A percentile compares a stretch with the other conserved stretches of the same genome.
Evolutionary conservation across 2,329 filamentous ascomycete species (phyloP).

Genomic region (Aspergillus sp.): DNA sequence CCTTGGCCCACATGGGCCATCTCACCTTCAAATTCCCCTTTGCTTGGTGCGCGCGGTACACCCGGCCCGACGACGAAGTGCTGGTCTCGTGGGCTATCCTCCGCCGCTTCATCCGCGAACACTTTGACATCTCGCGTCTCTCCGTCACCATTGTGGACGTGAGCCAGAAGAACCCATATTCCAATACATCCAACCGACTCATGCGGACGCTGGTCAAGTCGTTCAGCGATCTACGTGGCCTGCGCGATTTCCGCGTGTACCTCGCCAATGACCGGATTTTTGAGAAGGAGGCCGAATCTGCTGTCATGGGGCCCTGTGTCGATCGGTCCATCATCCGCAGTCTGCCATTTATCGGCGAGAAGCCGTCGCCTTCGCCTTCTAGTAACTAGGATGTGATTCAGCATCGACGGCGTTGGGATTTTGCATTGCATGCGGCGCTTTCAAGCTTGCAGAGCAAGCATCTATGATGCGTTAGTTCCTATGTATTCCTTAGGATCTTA

Average conservation of each 20-base stretch:
- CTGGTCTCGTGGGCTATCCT: slow-evolving; percentile 21
- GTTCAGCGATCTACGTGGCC: slow-evolving; percentile 15
- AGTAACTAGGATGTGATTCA: too few relatives aligned
- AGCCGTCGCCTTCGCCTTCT: background rate
- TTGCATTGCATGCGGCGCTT: too few relatives aligned
- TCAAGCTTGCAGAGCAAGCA: too few relatives aligned
- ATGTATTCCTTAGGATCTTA: too few relatives aligned
- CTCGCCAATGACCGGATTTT: slow-evolving; percentile 17
- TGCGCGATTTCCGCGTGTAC: slow-evolving; percentile 20
- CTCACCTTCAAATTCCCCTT: slow-evolving; percentile 21
- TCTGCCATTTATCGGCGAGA: background rate
- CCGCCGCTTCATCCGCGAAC: slow-evolving; percentile 27
- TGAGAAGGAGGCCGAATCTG: slow-evolving; percentile 16
- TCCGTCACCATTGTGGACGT: slow-evolving; percentile 20
- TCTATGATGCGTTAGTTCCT: too few relatives aligned
- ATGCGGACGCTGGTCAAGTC: slow-evolving; percentile 17
- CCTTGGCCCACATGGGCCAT: slow-evolving; percentile 18
- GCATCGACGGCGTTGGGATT: too few relatives aligned
- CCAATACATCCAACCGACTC: slow-evolving; percentile 4
- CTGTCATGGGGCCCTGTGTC: slow-evolving; percentile 11
- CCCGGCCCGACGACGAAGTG: slow-evolving; percentile 4
- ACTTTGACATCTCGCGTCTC: slow-evolving; percentile 20
- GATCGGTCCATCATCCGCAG: background rate
- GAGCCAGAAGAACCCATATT: slow-evolving; percentile 5
- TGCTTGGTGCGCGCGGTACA: slow-evolving; percentile 3